phyloP scores from a whole-genome alignment of 352 stramenopile species.

The Pythium plurisporium region DNA sequence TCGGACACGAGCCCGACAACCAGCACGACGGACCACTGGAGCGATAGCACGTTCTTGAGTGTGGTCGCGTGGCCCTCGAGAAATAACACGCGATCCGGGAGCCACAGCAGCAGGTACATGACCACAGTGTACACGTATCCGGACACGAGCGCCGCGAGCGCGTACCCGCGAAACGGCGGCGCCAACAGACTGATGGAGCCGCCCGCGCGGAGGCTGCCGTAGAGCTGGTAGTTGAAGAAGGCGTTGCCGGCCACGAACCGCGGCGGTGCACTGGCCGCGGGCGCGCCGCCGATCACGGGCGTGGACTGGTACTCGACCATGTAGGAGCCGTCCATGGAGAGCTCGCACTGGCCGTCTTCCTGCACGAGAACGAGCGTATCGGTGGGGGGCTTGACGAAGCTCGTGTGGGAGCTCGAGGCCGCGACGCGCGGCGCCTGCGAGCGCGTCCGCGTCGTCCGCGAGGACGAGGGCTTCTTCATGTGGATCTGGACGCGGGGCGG shows the following conservation, averaged over 20 bases:
- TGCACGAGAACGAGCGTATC: constrained; percentile 12
- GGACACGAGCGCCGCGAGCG: constrained; percentile 24
- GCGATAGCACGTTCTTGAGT: constrained; percentile 23
- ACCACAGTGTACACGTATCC: constrained; percentile 26
- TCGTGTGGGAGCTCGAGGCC: constrained; percentile 16
- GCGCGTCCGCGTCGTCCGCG: constrained; percentile 1
- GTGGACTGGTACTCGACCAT: constrained; percentile 17
- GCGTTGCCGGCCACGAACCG: constrained; percentile 24
- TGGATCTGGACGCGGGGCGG: background rate
- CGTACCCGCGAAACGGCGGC: constrained; percentile 18
- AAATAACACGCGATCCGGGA: constrained; percentile 10
- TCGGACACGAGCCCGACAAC: constrained; percentile 31
- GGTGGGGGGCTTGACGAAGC: constrained; percentile 8
- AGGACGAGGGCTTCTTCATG: constrained; percentile 11
- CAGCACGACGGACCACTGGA: constrained; percentile 33
- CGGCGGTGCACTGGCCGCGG: background rate
- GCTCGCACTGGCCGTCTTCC: constrained; percentile 18
- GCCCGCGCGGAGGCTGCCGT: constrained; percentile 20
- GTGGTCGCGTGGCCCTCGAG: constrained; percentile 3
- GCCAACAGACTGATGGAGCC: constrained; percentile 19
- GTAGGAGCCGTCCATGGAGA: constrained; percentile 14
- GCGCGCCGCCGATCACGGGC: constrained; percentile 12
- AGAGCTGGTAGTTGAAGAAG: constrained; percentile 35
- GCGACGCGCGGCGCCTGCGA: constrained; percentile 12
- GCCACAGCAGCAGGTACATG: constrained; percentile 18